Conservation (phyloP, 352 stramenopile genomes). For the Chrysophaeum taylorii region DNA sequence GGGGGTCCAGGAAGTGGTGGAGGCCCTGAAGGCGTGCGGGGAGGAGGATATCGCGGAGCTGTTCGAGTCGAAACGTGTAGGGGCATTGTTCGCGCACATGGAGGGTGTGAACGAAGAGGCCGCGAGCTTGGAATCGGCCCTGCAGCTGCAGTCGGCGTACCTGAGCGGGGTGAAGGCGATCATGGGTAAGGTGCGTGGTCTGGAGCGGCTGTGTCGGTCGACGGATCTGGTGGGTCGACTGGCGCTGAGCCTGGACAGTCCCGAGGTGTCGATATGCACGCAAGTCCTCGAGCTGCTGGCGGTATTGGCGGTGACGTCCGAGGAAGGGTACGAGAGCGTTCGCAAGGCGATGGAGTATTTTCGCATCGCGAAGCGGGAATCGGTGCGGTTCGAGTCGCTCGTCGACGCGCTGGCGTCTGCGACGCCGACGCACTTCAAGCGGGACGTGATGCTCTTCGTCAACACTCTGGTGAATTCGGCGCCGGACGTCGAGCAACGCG, state of each 20-base stretch:
- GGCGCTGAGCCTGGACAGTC: background rate
- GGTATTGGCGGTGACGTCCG: conserved; percentile 29
- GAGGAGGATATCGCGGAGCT: no score
- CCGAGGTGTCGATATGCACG: background rate
- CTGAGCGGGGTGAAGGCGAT: background rate
- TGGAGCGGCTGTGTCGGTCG: conserved; percentile 24
- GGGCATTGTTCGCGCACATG: no score
- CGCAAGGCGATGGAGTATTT: conserved; percentile 31
- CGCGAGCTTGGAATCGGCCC: no score
- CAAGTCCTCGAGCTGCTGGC: conserved; percentile 28
- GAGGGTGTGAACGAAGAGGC: no score
- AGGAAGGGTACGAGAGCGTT: conserved; percentile 27
- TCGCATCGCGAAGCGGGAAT: conserved; percentile 30
- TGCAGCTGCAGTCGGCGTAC: no score
- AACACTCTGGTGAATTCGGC: conserved; percentile 31
- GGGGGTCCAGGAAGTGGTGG: no score
- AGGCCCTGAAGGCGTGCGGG: no score
- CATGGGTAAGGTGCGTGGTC: conserved; percentile 19
- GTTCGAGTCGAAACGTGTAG: no score
- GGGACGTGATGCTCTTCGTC: conserved; percentile 36
- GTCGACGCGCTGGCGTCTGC: conserved; percentile 26
- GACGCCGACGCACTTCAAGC: conserved; percentile 26
- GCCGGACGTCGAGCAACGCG: conserved; percentile 30
- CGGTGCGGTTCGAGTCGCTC: conserved; percentile 29
- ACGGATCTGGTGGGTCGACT: conserved; percentile 21